Conservation (phyloP, 441 rosid species). For the Eugenia klotzschiana region DNA sequence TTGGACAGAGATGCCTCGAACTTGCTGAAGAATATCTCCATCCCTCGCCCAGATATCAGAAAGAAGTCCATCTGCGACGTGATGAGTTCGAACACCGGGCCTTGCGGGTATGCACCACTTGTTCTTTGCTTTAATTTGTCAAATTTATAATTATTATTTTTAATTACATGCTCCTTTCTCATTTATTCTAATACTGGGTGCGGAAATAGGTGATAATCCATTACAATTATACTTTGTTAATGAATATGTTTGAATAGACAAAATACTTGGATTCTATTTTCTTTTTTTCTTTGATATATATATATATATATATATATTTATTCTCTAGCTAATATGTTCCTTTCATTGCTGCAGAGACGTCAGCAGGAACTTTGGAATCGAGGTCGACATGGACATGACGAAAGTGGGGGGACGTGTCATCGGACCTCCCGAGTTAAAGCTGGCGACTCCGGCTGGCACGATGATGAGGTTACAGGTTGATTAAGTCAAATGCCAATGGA, state of each 20-base stretch:
- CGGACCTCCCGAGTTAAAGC: slow-evolving; percentile 57
- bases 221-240: not conserved
- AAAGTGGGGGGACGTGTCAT: slow-evolving; percentile 56
- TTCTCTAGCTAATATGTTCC: not conserved
- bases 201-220: not conserved
- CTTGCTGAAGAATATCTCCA: slow-evolving; percentile 27
- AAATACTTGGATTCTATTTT: not conserved
- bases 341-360: slow-evolving; percentile 25
- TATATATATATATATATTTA: no score
- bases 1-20: slow-evolving; percentile 21
- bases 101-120: slow-evolving; percentile 39
- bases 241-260: not conserved
- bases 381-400: slow-evolving; percentile 50
- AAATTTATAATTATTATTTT: not conserved
- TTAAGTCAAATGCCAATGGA: slow-evolving; percentile 60
- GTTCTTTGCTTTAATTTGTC: not conserved
- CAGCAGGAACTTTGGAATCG: slow-evolving; percentile 40
- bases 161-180: not conserved
- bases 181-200: not conserved
- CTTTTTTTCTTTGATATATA: no score
- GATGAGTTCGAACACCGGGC: slow-evolving; percentile 39
- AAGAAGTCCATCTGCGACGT: slow-evolving; percentile 24
- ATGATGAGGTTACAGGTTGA: slow-evolving; percentile 33
- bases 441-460: slow-evolving; percentile 23
- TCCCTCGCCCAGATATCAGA: slow-evolving; percentile 31